These are phyloP conservation scores for Kodamaea sp. DNA, from an alignment of 1,139 yeast species.

Conservation along the genomic window DNA sequence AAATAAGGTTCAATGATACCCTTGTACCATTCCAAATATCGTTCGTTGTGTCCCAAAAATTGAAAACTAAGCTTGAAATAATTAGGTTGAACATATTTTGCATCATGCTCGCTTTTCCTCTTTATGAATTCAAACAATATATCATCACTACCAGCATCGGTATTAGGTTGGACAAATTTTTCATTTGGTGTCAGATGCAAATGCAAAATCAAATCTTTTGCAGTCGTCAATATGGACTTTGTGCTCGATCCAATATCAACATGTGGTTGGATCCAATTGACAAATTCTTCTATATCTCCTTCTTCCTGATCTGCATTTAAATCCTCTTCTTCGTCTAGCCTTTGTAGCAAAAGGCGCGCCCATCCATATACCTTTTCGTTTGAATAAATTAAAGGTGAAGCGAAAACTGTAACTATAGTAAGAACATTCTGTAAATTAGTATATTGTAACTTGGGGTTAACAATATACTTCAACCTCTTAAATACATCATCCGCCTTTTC, in stretches of 20 bases:
- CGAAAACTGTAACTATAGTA: slow-evolving; percentile 5
- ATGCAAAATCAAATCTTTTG: slow-evolving; percentile 14
- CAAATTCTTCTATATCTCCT: slow-evolving; percentile 24
- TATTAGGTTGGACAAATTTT: not conserved
- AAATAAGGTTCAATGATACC: slow-evolving; percentile 29
- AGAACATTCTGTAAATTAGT: slow-evolving; percentile 4
- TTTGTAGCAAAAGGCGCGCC: slow-evolving; percentile 4
- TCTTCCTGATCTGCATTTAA: slow-evolving; percentile 10
- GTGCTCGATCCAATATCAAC: not conserved
- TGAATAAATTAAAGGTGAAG: slow-evolving; percentile 7
- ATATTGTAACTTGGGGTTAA: slow-evolving; percentile 1
- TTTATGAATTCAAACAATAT: slow-evolving; percentile 20
- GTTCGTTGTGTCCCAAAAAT: slow-evolving; percentile 13
- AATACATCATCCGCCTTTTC: too few relatives aligned
- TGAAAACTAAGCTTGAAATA: slow-evolving; percentile 17
- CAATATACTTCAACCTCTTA: too few relatives aligned
- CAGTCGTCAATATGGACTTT: slow-evolving; percentile 11
- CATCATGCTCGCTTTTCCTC: slow-evolving; percentile 22
- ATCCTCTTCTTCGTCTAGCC: slow-evolving; percentile 1
- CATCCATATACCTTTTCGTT: slow-evolving; percentile 4
- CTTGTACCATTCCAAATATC: slow-evolving; percentile 27
- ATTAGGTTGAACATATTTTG: slow-evolving; percentile 19
- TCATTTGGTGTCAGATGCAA: slow-evolving; percentile 1
- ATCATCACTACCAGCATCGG: slow-evolving; percentile 5
- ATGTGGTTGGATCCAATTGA: slow-evolving; percentile 14